Conservation (phyloP, 1,284 basidiomycete species). For the Macrocystidia cucumis region DNA sequence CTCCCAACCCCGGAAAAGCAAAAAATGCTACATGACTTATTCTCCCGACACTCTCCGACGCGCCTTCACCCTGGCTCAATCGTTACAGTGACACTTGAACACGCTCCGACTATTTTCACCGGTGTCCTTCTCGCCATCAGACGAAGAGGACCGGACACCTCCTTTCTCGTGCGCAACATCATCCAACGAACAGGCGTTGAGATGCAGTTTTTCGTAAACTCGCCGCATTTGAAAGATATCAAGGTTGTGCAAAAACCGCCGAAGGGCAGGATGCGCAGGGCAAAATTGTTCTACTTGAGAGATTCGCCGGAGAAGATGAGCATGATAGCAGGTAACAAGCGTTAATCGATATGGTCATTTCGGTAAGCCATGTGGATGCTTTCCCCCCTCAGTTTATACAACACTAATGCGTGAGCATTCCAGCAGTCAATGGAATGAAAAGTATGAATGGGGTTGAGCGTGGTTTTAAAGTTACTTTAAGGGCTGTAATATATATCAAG, state of each 20-base stretch:
- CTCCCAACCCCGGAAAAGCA: constrained; percentile 65
- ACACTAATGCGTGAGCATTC: too few species aligned
- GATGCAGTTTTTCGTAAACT: constrained; percentile 81
- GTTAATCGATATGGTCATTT: constrained; percentile 17
- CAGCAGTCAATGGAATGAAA: too few species aligned
- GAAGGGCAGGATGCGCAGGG: constrained; percentile 56
- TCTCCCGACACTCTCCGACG: constrained; percentile 60
- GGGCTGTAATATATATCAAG: too few species aligned
- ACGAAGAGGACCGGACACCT: constrained; percentile 76
- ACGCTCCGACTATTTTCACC: constrained; percentile 72
- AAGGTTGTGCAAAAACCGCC: constrained; percentile 61
- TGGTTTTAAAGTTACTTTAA: too few species aligned
- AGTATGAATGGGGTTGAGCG: too few species aligned
- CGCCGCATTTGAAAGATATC: constrained; percentile 82
- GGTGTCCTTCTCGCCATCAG: constrained; percentile 81
- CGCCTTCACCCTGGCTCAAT: constrained; percentile 77
- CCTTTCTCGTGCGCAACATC: constrained; percentile 80
- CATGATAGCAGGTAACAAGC: constrained; percentile 54
- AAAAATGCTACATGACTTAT: constrained; percentile 57
- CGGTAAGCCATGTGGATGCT: neutral
- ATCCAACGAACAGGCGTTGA: constrained; percentile 86
- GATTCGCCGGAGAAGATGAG: constrained; percentile 79
- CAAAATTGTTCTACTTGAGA: constrained; percentile 74
- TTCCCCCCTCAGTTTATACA: too few species aligned
- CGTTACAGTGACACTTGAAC: constrained; percentile 65